A percentile compares a stretch with the other conserved stretches of the same genome.
Conservation (phyloP, 1,139 yeast species). For the Wickerhamomyces sp. region DNA sequence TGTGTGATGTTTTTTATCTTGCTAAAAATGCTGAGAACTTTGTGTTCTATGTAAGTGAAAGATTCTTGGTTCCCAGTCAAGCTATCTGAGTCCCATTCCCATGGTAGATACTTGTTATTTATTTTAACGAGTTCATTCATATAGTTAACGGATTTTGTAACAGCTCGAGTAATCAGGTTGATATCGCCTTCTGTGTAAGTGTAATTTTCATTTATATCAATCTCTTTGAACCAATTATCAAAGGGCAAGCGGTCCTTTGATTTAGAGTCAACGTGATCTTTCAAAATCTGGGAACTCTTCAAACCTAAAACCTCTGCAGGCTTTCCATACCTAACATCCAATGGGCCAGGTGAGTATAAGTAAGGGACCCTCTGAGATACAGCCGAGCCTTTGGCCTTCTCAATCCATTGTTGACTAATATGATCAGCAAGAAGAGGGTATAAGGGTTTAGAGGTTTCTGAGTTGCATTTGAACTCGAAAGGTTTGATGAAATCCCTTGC, state of each 20-base stretch:
- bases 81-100: slow-evolving; percentile 7
- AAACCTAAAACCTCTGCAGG: slow-evolving; percentile 29
- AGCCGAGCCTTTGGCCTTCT: slow-evolving; percentile 22
- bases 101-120: background rate
- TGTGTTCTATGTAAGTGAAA: slow-evolving; percentile 9
- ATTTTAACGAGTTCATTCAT: background rate
- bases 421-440: slow-evolving; percentile 61
- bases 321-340: slow-evolving; percentile 40
- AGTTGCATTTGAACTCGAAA: slow-evolving; percentile 34
- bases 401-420: slow-evolving; percentile 45
- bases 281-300: slow-evolving; percentile 8
- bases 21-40: slow-evolving; percentile 5
- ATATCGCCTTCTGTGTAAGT: slow-evolving; percentile 37
- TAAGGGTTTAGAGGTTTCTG: slow-evolving; percentile 40
- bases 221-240: slow-evolving; percentile 43
- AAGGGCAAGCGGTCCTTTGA: slow-evolving; percentile 20
- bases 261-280: slow-evolving; percentile 11
- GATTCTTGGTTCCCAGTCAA: slow-evolving; percentile 1
- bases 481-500: slow-evolving; percentile 15
- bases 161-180: slow-evolving; percentile 13
- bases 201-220: slow-evolving; percentile 52
- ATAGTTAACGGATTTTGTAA: background rate
- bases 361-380: slow-evolving; percentile 53
- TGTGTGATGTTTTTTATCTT: slow-evolving; percentile 3
- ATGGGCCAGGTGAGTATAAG: slow-evolving; percentile 44